phyloP scores from a whole-genome alignment of 2,329 filamentous ascomycete genomes.

The Claviceps cyperi region DNA sequence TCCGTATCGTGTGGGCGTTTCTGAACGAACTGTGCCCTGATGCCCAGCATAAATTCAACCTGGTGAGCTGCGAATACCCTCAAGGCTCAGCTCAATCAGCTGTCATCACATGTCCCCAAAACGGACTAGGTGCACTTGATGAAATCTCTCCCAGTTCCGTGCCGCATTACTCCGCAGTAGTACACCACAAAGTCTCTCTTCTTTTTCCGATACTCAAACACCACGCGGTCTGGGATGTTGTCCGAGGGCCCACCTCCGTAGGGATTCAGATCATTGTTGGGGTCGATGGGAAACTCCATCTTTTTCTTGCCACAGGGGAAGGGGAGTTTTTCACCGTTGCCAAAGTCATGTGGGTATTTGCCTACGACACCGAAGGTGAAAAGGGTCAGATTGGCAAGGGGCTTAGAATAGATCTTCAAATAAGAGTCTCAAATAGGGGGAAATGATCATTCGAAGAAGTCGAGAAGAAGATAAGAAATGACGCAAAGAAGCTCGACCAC shows the following conservation, averaged over 20 bases:
- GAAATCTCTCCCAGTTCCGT: not conserved
- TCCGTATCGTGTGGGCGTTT: not conserved
- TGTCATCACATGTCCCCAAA: not conserved
- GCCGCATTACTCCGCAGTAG: constrained; percentile 2
- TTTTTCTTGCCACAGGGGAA: not conserved
- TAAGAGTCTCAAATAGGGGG: not conserved
- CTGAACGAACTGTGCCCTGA: not conserved
- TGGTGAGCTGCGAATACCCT: too few relatives aligned
- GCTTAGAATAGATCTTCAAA: too few relatives aligned
- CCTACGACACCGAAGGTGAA: not conserved
- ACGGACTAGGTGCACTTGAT: constrained; percentile 4
- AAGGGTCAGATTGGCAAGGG: not conserved
- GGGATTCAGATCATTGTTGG: not conserved
- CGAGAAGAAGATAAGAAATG: not conserved
- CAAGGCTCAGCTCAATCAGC: too few relatives aligned
- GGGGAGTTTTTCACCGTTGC: not conserved
- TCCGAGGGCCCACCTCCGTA: not conserved
- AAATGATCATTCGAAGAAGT: too few relatives aligned
- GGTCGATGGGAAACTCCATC: constrained; percentile 1
- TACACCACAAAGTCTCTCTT: not conserved
- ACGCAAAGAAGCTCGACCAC: not conserved
- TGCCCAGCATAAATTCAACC: not conserved
- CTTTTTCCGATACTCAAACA: not conserved
- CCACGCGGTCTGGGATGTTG: not conserved
- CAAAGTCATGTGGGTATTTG: not conserved